Conservation (phyloP, 352 stramenopile genomes). For the Phytopythium chamaehyphon region DNA sequence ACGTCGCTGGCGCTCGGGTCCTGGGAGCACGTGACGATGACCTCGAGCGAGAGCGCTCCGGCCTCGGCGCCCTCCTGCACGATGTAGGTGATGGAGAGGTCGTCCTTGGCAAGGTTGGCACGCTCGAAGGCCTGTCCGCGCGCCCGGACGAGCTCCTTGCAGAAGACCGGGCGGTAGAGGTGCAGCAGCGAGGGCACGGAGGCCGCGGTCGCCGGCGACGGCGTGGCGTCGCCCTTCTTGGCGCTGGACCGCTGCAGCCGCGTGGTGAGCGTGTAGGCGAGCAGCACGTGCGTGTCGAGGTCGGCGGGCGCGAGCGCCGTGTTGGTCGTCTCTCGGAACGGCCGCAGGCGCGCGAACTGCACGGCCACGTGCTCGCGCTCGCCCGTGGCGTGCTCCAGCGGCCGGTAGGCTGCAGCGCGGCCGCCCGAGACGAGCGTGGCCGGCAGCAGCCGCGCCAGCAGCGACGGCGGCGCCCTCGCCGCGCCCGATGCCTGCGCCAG, state of each 20-base stretch:
- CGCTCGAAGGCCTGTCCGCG: constrained; percentile 33
- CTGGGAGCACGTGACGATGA: constrained; percentile 44
- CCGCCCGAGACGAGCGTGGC: constrained; percentile 39
- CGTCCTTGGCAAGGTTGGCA: constrained; percentile 27
- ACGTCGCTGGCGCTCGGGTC: constrained; percentile 25
- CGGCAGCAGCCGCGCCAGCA: constrained; percentile 39
- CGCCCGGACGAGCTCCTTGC: constrained; percentile 23
- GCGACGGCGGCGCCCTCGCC: constrained; percentile 10
- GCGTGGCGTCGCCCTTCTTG: constrained; percentile 22
- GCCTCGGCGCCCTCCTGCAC: constrained; percentile 38
- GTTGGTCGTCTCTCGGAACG: constrained; percentile 14
- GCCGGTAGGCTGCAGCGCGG: constrained; percentile 34
- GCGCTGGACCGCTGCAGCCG: constrained; percentile 52
- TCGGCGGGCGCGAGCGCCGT: constrained; percentile 6
- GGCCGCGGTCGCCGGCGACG: constrained; percentile 7
- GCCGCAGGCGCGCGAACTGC: constrained; percentile 45
- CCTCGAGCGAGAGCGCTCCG: constrained; percentile 51
- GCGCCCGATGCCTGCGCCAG: constrained; percentile 9
- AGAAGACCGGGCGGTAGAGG: constrained; percentile 45
- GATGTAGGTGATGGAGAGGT: constrained; percentile 71
- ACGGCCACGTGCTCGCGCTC: constrained; percentile 59
- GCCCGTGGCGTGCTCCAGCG: constrained; percentile 50
- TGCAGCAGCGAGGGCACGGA: constrained; percentile 64
- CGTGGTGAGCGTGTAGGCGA: constrained; percentile 62
- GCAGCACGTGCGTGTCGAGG: constrained; percentile 49